phyloP scores from a whole-genome alignment of 768 basidiomycete species.

The Erythrobasidium yunnanense region DNA sequence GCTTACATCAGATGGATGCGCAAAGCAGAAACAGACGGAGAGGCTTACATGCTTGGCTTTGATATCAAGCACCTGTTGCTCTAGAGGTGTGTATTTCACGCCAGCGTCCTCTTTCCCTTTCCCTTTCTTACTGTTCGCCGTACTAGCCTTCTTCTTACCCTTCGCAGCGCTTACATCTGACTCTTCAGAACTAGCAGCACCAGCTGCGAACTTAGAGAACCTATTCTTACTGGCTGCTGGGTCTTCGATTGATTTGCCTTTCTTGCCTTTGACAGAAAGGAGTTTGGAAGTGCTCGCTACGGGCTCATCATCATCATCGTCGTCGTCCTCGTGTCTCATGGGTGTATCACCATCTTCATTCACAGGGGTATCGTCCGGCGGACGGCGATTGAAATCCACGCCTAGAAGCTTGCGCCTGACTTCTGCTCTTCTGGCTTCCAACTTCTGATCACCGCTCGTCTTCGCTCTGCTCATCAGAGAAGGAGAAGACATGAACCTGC shows the following conservation, averaged over 20 bases:
- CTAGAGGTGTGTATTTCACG: slow-evolving; percentile 27
- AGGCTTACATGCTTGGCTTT: slow-evolving; percentile 11
- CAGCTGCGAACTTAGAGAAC: slow-evolving; percentile 17
- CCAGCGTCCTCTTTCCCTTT: slow-evolving; percentile 18
- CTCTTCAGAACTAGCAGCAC: background rate
- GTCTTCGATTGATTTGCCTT: background rate
- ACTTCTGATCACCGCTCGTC: background rate
- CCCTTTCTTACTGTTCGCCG: background rate
- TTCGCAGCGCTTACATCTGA: background rate
- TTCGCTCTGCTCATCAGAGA: background rate
- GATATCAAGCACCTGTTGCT: slow-evolving; percentile 27
- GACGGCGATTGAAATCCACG: background rate
- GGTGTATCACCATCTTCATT: background rate
- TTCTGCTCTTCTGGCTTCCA: background rate
- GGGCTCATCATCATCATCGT: background rate
- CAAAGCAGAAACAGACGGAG: background rate
- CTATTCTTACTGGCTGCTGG: background rate
- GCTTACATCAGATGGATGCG: too few relatives aligned
- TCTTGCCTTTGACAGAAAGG: background rate
- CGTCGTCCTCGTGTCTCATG: background rate
- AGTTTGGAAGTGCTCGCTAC: slow-evolving; percentile 21
- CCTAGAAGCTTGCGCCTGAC: slow-evolving; percentile 16
- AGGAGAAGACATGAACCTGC: background rate
- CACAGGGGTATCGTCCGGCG: too few relatives aligned
- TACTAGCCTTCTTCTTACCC: background rate